These are phyloP conservation scores for Psilocybe subaeruginosa DNA, from an alignment of 768 basidiomycete genomes.

Conservation along the genomic window DNA sequence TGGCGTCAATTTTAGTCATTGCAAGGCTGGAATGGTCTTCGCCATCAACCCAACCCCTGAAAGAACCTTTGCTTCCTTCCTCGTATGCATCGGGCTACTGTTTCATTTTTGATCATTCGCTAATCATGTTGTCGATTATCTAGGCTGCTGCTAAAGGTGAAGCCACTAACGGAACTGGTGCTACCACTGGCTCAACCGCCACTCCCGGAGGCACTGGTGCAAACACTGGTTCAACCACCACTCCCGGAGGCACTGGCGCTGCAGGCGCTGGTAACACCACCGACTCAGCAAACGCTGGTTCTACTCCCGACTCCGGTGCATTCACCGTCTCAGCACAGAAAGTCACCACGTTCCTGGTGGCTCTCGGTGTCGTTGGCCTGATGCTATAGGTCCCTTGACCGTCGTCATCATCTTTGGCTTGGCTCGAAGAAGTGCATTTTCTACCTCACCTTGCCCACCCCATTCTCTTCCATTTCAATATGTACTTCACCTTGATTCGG, in stretches of 20 bases:
- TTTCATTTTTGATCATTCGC: background rate
- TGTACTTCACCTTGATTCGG: background rate
- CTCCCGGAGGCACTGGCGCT: background rate
- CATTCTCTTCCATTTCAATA: background rate
- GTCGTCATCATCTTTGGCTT: background rate
- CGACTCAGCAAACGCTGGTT: background rate
- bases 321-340: slow-evolving; percentile 13
- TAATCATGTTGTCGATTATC: background rate
- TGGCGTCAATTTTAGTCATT: slow-evolving; percentile 36
- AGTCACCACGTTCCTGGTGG: slow-evolving; percentile 18
- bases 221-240: background rate
- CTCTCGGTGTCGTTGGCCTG: slow-evolving; percentile 21
- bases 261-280: background rate
- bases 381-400: slow-evolving; percentile 14
- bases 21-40: slow-evolving; percentile 57
- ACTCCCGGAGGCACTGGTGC: background rate
- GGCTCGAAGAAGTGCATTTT: background rate
- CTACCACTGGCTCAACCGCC: slow-evolving; percentile 1
- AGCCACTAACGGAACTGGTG: slow-evolving; percentile 11
- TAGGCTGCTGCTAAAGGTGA: slow-evolving; percentile 29
- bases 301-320: slow-evolving; percentile 1
- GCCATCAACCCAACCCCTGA: slow-evolving; percentile 52
- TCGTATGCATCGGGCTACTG: slow-evolving; percentile 18
- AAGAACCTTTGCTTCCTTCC: slow-evolving; percentile 45
- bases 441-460: background rate